A percentile compares a stretch with the other conserved stretches of the same genome.
These are phyloP conservation scores for Tubosaeta brunneosetosa DNA, from an alignment of 768 basidiomycete genomes.

Conservation along the genomic window DNA sequence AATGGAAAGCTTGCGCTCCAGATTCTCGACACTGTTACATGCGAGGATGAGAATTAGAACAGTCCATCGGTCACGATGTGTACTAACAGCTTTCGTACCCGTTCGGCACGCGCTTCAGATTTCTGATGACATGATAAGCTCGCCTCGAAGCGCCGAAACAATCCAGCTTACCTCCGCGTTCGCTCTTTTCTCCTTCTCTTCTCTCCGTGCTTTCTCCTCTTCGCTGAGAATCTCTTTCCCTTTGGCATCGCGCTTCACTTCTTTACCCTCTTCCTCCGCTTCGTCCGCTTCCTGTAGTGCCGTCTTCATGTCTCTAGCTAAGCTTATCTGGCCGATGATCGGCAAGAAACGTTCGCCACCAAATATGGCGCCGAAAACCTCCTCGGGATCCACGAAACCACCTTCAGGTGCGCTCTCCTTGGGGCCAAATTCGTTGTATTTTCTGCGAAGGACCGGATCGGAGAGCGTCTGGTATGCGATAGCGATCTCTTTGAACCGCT, in stretches of 20 bases:
- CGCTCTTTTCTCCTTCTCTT: constrained; percentile 65
- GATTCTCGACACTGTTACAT: constrained; percentile 49
- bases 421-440: constrained; percentile 89
- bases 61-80: background rate
- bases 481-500: constrained; percentile 86
- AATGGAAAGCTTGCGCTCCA: constrained; percentile 79
- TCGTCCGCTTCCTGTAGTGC: constrained; percentile 86
- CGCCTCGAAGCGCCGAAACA: background rate
- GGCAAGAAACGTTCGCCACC: constrained; percentile 83
- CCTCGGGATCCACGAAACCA: constrained; percentile 84
- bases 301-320: constrained; percentile 90
- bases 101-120: constrained; percentile 72
- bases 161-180: constrained; percentile 55
- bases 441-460: constrained; percentile 66
- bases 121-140: constrained; percentile 43
- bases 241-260: constrained; percentile 46
- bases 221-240: constrained; percentile 52
- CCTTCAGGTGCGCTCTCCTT: constrained; percentile 80
- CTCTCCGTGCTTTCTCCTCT: constrained; percentile 70
- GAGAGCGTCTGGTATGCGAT: constrained; percentile 87
- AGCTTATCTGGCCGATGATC: constrained; percentile 84
- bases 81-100: constrained; percentile 59
- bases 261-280: constrained; percentile 45
- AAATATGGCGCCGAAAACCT: constrained; percentile 78
- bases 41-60: constrained; percentile 1